phyloP scores from a whole-genome alignment of 2,329 filamentous ascomycete genomes.

The Colletotrichum orchidophilum region DNA sequence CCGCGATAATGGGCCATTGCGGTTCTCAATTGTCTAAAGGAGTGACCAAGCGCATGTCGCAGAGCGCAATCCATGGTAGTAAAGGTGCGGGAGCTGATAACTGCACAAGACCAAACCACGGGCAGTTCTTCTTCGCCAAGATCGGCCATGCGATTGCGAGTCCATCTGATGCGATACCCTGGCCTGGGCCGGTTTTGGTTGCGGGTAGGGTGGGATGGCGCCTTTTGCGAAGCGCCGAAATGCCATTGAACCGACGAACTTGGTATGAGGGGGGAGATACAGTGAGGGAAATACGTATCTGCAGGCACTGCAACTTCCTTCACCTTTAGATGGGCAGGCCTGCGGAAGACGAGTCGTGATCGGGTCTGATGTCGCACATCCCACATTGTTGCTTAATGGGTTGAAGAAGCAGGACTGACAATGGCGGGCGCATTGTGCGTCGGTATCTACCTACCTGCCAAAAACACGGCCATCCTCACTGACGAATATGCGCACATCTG shows the following conservation, averaged over 20 bases:
- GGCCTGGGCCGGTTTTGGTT: not conserved
- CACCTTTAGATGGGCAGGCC: not conserved
- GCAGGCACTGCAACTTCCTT: not conserved
- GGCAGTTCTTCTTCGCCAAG: not conserved
- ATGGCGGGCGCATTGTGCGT: not conserved
- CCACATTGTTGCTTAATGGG: not conserved
- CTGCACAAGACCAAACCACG: not conserved
- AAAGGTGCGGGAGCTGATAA: not conserved
- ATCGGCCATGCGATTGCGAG: slow-evolving; percentile 2
- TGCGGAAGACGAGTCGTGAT: slow-evolving; percentile 16
- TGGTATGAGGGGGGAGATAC: not conserved
- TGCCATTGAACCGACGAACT: slow-evolving; percentile 13
- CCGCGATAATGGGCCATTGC: slow-evolving; percentile 19
- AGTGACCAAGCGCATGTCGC: slow-evolving; percentile 10
- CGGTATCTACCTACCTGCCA: not conserved
- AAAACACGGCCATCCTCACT: not conserved
- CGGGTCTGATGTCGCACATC: slow-evolving; percentile 12
- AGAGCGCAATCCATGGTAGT: not conserved
- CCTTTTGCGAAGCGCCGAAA: slow-evolving; percentile 16
- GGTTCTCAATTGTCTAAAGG: slow-evolving; percentile 18
- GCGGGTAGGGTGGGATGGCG: slow-evolving; percentile 21
- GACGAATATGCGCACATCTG: not conserved
- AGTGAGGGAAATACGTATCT: slow-evolving; percentile 4
- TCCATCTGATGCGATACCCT: not conserved
- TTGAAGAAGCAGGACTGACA: not conserved